Conservation (phyloP, 257 asterid genomes). For the Solanum microdontum region DNA sequence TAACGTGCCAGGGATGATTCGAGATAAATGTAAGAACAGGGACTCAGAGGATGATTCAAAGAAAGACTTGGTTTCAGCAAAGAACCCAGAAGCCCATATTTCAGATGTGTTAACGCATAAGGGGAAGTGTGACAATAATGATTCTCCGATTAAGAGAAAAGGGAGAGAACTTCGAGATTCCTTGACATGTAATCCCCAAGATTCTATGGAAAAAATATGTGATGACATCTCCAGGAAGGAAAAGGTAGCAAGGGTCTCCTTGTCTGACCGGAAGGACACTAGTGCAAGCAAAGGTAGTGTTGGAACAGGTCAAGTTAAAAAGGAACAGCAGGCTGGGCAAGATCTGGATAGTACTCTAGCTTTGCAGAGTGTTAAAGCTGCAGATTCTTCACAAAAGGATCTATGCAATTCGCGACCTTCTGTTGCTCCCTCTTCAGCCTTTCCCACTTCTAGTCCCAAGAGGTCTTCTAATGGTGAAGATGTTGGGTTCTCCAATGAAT, state of each 20-base stretch:
- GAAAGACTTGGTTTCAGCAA: conserved; percentile 26
- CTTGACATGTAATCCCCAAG: conserved; percentile 24
- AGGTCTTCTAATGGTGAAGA: conserved; percentile 34
- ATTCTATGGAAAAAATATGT: conserved; percentile 28
- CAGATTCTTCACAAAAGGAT: conserved; percentile 48
- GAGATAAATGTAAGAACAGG: background rate
- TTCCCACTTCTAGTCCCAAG: conserved; percentile 32
- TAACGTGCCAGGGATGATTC: conserved; percentile 33
- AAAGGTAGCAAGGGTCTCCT: conserved; percentile 64
- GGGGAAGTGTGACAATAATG: conserved; percentile 35
- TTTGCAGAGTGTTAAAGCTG: conserved; percentile 11
- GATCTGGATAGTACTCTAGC: conserved; percentile 24
- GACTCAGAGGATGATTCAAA: conserved; percentile 29
- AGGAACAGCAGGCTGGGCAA: conserved; percentile 29
- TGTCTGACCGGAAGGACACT: conserved; percentile 47
- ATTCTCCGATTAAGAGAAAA: conserved; percentile 48
- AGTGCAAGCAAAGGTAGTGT: conserved; percentile 31
- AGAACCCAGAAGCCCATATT: conserved; percentile 22
- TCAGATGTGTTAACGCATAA: conserved; percentile 28
- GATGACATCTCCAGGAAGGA: conserved; percentile 49
- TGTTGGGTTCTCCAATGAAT: conserved; percentile 13
- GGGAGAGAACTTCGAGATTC: conserved; percentile 18
- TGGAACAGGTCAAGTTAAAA: conserved; percentile 24
- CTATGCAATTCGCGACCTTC: conserved; percentile 44
- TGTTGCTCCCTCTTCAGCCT: conserved; percentile 66